phyloP scores from a whole-genome alignment of 1,284 basidiomycete species.

The Leucoagaricus sp. region DNA sequence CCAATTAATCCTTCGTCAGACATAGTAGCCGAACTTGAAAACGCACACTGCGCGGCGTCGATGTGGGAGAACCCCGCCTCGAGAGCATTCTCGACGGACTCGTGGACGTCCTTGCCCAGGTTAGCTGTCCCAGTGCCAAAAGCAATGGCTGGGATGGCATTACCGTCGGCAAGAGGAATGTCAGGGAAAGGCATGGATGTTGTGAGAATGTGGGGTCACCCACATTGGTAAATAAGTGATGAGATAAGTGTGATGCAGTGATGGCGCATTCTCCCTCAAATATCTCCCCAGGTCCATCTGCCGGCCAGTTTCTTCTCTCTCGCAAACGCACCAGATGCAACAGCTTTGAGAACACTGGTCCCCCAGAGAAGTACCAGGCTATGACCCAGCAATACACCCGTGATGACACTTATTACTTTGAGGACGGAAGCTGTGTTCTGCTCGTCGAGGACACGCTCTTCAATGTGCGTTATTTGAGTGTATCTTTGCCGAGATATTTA shows the following conservation, averaged over 20 bases:
- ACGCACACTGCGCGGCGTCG: constrained; percentile 47
- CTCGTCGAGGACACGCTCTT: constrained; percentile 62
- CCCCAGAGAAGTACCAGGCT: constrained; percentile 10
- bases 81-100: constrained; percentile 44
- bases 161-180: constrained; percentile 52
- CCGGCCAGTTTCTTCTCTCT: background rate
- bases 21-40: background rate
- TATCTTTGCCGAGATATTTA: background rate
- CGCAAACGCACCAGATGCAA: constrained; percentile 13
- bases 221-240: background rate
- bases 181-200: constrained; percentile 49
- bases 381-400: constrained; percentile 9
- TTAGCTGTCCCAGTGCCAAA: constrained; percentile 55
- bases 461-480: constrained; percentile 45
- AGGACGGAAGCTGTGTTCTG: constrained; percentile 63
- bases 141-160: constrained; percentile 54
- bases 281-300: background rate
- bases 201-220: background rate
- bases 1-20: too few relatives aligned
- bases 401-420: constrained; percentile 44
- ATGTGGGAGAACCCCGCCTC: constrained; percentile 49
- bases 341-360: constrained; percentile 10
- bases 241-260: background rate
- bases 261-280: constrained; percentile 1
- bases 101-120: constrained; percentile 42